Conservation (phyloP, 1,139 yeast species). For the Petasospora rhodanensis region DNA sequence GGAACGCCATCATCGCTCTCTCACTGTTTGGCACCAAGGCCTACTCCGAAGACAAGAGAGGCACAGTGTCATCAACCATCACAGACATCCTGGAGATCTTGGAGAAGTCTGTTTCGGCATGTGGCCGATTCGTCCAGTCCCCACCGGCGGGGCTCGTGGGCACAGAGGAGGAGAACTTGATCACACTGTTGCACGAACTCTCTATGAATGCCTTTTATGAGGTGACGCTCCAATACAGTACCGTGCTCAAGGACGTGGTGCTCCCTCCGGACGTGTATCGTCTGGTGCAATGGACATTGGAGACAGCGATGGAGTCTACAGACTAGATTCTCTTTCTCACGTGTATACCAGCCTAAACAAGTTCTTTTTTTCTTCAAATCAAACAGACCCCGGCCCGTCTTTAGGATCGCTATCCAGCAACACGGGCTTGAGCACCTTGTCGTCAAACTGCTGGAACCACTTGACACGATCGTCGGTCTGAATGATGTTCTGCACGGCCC, state of each 20-base stretch:
- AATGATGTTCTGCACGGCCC: slow-evolving; percentile 23
- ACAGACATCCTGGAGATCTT: slow-evolving; percentile 55
- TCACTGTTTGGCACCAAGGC: slow-evolving; percentile 57
- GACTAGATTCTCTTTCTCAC: too few relatives aligned
- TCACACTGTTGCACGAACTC: slow-evolving; percentile 56
- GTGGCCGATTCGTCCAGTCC: slow-evolving; percentile 40
- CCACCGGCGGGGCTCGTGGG: slow-evolving; percentile 27
- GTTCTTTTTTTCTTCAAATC: too few relatives aligned
- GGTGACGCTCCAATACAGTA: slow-evolving; percentile 58
- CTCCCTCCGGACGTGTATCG: slow-evolving; percentile 59
- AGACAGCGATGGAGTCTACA: slow-evolving; percentile 51
- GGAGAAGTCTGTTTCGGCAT: slow-evolving; percentile 54
- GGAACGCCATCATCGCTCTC: slow-evolving; percentile 61
- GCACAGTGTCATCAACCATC: slow-evolving; percentile 47
- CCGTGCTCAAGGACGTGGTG: slow-evolving; percentile 56
- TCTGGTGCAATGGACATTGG: slow-evolving; percentile 69
- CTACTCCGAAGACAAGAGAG: slow-evolving; percentile 56
- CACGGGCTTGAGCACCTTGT: slow-evolving; percentile 93
- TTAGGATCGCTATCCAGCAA: slow-evolving; percentile 52
- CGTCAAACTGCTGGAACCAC: slow-evolving; percentile 94
- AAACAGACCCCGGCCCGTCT: slow-evolving; percentile 9
- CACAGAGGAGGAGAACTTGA: slow-evolving; percentile 35
- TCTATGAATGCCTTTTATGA: slow-evolving; percentile 60
- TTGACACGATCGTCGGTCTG: slow-evolving; percentile 42
- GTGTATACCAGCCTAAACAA: too few relatives aligned